Evolutionary conservation across 768 basidiomycete genomes (phyloP).

Genomic region (Tricholoma matsutake): DNA sequence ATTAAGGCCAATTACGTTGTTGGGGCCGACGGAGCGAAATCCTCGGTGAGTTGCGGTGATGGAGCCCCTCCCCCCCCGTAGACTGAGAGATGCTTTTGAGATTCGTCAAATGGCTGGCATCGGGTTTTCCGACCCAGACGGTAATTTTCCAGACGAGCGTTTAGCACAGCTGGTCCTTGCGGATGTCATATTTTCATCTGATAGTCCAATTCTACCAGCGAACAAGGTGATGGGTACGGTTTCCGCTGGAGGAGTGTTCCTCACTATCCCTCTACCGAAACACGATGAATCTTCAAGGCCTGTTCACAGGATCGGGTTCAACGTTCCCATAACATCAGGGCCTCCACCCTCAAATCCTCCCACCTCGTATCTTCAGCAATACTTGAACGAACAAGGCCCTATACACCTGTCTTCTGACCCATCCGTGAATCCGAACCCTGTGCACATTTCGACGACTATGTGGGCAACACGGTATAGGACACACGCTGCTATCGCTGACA

Average conservation of each 20-base stretch:
- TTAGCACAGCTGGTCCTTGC: conserved; percentile 43
- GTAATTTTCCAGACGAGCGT: conserved; percentile 23
- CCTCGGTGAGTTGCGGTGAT: conserved; percentile 28
- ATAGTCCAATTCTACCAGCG: conserved; percentile 21
- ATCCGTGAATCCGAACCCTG: conserved; percentile 28
- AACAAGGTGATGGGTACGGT: conserved; percentile 21
- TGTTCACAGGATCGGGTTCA: conserved; percentile 40
- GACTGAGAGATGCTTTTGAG: conserved; percentile 22
- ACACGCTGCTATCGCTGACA: conserved; percentile 41
- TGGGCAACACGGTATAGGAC: conserved; percentile 50
- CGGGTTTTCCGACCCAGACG: conserved; percentile 42
- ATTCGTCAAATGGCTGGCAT: conserved; percentile 40
- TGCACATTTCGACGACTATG: conserved; percentile 33
- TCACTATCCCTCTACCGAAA: conserved; percentile 35
- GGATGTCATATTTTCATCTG: conserved; percentile 38
- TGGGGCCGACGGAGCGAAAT: conserved; percentile 50
- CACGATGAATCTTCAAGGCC: conserved; percentile 18
- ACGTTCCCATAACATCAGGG: conserved; percentile 33
- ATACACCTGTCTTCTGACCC: conserved; percentile 30
- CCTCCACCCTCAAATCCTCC: conserved; percentile 33
- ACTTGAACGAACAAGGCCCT: conserved; percentile 41
- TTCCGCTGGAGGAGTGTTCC: conserved; percentile 29
- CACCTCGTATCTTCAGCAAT: conserved; percentile 40
- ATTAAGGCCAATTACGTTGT: conserved; percentile 45
- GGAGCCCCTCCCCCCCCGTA: neutral